Evolutionary conservation across 2,329 filamentous ascomycete species (phyloP).

Genomic region (Lizonia empirigonia): DNA sequence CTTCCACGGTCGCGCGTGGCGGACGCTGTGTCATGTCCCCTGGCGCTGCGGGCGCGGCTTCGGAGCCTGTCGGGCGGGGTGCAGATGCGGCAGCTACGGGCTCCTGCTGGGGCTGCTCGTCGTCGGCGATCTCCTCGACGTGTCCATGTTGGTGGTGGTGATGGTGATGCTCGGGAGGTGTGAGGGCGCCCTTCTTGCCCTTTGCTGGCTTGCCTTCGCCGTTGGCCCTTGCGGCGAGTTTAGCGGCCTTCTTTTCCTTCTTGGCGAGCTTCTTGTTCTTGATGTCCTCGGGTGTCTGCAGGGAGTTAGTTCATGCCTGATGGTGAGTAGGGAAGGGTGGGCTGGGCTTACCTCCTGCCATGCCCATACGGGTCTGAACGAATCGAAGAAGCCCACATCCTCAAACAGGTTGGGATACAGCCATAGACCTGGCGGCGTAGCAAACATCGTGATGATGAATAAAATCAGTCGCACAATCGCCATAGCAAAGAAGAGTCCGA

Average conservation of each 20-base stretch:
- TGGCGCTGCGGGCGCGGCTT: constrained; percentile 21
- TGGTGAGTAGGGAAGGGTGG: not conserved
- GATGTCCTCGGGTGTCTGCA: constrained; percentile 49
- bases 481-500: constrained; percentile 96
- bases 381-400: constrained; percentile 97
- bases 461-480: constrained; percentile 94
- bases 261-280: constrained; percentile 54
- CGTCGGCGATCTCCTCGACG: constrained; percentile 7
- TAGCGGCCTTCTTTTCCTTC: constrained; percentile 45
- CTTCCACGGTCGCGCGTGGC: constrained; percentile 45
- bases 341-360: constrained; percentile 83
- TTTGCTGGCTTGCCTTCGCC: constrained; percentile 37
- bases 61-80: constrained; percentile 38
- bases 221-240: constrained; percentile 36
- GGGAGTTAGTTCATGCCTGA: constrained; percentile 1
- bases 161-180: constrained; percentile 24
- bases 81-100: constrained; percentile 32
- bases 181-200: constrained; percentile 45
- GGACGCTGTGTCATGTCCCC: constrained; percentile 36
- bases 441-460: constrained; percentile 91
- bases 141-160: constrained; percentile 16
- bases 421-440: constrained; percentile 87
- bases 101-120: not conserved
- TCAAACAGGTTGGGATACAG: constrained; percentile 98
- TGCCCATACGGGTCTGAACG: constrained; percentile 93